Conservation (phyloP, 805 yeast genomes). For the Candida qinlingensis region DNA sequence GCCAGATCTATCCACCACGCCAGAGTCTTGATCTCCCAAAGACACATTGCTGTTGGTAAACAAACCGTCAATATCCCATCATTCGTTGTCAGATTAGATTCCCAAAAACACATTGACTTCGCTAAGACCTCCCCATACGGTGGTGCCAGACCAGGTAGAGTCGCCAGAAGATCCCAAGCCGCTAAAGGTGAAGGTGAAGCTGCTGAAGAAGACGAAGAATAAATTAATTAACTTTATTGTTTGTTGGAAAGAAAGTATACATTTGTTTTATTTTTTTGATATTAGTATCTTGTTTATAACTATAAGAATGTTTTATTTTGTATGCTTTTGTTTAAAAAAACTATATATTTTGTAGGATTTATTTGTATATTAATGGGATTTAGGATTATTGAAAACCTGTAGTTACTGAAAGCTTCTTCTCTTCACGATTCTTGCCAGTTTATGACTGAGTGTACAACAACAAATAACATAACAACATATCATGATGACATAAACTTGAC, state of each 20-base stretch:
- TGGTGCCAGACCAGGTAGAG: constrained; percentile 99
- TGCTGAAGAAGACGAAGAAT: constrained; percentile 76
- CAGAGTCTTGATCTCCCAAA: constrained; percentile 96
- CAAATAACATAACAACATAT: too few relatives aligned
- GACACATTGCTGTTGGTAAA: constrained; percentile 99
- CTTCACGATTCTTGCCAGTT: too few relatives aligned
- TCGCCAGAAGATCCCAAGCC: constrained; percentile 73
- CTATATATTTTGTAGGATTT: background rate
- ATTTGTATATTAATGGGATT: constrained; percentile 2
- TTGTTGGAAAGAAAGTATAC: constrained; percentile 7
- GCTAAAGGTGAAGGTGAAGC: constrained; percentile 48
- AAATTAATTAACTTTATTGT: constrained; percentile 30
- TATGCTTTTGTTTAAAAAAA: background rate
- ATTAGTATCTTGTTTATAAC: background rate
- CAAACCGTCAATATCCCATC: constrained; percentile 98
- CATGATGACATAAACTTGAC: too few relatives aligned
- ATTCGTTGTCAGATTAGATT: constrained; percentile 99
- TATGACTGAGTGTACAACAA: too few relatives aligned
- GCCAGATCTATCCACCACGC: constrained; percentile 99
- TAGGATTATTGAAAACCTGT: background rate
- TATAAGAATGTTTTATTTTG: constrained; percentile 2
- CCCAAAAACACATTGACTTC: constrained; percentile 99
- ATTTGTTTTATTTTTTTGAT: constrained; percentile 3
- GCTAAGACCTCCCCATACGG: constrained; percentile 99
- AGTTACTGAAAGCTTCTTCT: background rate